Percentiles rank a stretch among this genome's conserved stretches.
Evolutionary conservation across 805 yeast species (phyloP).

Genomic region (Teunomyces cretensis): DNA sequence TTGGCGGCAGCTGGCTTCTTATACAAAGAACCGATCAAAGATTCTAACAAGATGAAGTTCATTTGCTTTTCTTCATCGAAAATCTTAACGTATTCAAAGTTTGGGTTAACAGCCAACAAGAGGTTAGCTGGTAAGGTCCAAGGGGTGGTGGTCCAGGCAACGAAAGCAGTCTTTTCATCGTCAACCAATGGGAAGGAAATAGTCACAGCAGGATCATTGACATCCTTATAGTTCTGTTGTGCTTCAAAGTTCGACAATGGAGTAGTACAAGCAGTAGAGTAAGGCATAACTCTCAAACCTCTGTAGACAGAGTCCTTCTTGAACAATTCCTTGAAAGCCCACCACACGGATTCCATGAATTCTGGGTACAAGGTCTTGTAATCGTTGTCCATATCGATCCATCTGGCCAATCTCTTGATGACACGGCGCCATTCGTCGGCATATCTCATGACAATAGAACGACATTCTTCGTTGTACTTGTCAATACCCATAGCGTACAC

Average conservation of each 20-base stretch:
- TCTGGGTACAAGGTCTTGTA: constrained; percentile 94
- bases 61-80: constrained; percentile 83
- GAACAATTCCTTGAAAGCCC: constrained; percentile 91
- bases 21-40: constrained; percentile 78
- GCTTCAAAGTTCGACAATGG: constrained; percentile 98
- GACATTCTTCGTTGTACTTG: constrained; percentile 91
- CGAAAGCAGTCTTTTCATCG: constrained; percentile 79
- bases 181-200: constrained; percentile 79
- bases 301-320: constrained; percentile 88
- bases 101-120: constrained; percentile 88
- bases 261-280: constrained; percentile 95
- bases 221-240: constrained; percentile 97
- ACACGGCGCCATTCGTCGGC: constrained; percentile 94
- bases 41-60: constrained; percentile 81
- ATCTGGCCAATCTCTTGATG: constrained; percentile 93
- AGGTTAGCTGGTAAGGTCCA: constrained; percentile 98
- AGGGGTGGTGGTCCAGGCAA: constrained; percentile 99
- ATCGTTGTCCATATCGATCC: constrained; percentile 99
- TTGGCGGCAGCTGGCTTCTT: constrained; percentile 93
- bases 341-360: constrained; percentile 99
- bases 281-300: constrained; percentile 98
- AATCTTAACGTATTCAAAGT: constrained; percentile 88
- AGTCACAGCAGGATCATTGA: constrained; percentile 94
- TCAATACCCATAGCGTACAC: constrained; percentile 93
- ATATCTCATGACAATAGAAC: constrained; percentile 96